Base-by-base conservation (phyloP, 106 monocot species). In the Dendrobium huoshanense region DNA sequence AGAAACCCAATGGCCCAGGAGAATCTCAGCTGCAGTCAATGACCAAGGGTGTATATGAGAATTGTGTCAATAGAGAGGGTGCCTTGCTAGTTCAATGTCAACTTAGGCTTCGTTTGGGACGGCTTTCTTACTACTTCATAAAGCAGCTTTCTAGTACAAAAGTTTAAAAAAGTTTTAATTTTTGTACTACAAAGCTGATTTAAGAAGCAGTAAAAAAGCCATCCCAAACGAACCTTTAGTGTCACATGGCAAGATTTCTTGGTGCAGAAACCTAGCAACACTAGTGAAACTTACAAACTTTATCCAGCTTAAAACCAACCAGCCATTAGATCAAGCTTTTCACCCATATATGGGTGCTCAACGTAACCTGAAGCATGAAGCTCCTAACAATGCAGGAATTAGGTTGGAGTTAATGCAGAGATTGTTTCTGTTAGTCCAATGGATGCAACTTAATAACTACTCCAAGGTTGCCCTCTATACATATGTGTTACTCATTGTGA, bases 1-100 rank as follows among this genome's bases (percentile, higher is more conserved):
- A 95, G 95, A 95, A 95, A 95, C 85, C 89, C 88, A 95, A 92
- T 86, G 92, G 90, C 88, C 83, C 88, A 91, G 84, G 89, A 92
- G 87, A 88, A 89, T 95, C 95, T 95, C 95, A 95, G 95, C 98
- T 99, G 98, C 95, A 97, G 94, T 95, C 86, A 91, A 89, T 92
- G 81, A 91, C 88, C 43, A 98, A 92, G 84, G 88, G 47, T 90
- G 81, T 90, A 87, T 84, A 96, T 94, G 94, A 93, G 96, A 91
- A 86, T 22, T 84, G n/a, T 77, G 77, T 82, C 43, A 86, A 84
- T 37, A 41, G 75, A 43, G 29, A 80, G 54, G 86, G 65, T 68
- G 78, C 9, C n/a, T 75, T 75, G 16, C 41, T 24, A 73, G 11
- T 73, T 67, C 73, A 41, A 73, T 73, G 41, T 25, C 73, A 73